Evolutionary conservation across 345 rosid genomes (phyloP), one percentile per base, ranked within the genome.

Genomic region (Hibiscus trionum): DNA sequence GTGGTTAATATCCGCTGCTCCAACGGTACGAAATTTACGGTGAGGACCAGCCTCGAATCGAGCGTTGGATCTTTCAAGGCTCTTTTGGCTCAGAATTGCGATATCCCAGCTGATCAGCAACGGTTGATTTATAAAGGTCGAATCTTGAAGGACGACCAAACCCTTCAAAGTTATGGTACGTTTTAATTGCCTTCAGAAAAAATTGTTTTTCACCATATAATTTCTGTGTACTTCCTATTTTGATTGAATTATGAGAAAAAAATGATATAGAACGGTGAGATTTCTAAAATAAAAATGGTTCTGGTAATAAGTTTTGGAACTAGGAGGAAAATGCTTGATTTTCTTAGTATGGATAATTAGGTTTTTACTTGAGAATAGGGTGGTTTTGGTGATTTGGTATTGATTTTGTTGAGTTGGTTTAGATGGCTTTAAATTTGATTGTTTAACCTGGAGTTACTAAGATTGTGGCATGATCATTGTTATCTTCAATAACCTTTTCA

Each of bases 121-220:
- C 83, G 92, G 2, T 70, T 91, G 88, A 91, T 91, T 83, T 91
- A 89, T 72, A 91, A 88, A 73, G 94, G 97, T 19, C 97, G 97
- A 72, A 91, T 91, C 75, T 80, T 91, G 72, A 91, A 91, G 78
- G 97, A 91, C 73, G 94, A 86, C 69, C 90, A 87, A 66, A 75
- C 87, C 39, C 92, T 91, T 15, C 82, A 73, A 42, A 88, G 89
- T 81, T 91, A 91, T 80, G 97, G 97, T 91, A 59, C 6, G 69
- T 17, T 12, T 16, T 69, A 4, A 53, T 50, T 37, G 3, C 7
- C 15, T 16, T 57, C n/a, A 50, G n/a, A 24, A 2, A 52, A n/a
- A 27, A 49, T 9, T 16, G 5, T 16, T 50, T 14, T 59, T 27
- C 15, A 5, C 4, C 9, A 11, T 63, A 52, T 1, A 27, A 31